Evolutionary conservation across 2,329 filamentous ascomycete species (phyloP), one percentile per base, ranked within the genome.

Genomic region (Penicillium sp.): DNA sequence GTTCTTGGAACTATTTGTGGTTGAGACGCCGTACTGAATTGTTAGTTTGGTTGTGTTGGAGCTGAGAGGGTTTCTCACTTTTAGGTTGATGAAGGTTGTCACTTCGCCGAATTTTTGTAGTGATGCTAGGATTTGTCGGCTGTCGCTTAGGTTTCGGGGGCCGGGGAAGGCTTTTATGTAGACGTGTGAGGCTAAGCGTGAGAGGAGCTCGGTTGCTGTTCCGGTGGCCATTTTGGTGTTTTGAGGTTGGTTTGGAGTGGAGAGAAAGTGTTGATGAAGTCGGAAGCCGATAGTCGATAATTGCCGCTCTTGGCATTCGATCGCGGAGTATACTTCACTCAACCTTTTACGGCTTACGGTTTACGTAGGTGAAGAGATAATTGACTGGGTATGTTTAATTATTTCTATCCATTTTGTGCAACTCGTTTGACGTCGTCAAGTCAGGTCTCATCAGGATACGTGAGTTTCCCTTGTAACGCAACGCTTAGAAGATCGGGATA

Each of bases 401-500:
- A 1, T 12, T 35, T 44, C 28, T 46, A 44, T 46, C 46, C 50
- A 47, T 51, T 44, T 37, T 45, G 38, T 48, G 31, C 44, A 39
- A 49, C 25, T 47, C 44, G 48, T 47, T 23, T 28, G 35, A 28
- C 9, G 9, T 28, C 27, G 27, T 28, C 27, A 28, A 28, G 27
- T 28, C 25, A 27, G 10, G 24, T 47, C 46, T 51, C 40, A 38
- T 25, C 40, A 43, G 40, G 46, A 48, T 49, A 43, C 50, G 18
- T 48, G 43, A 28, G 27, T 48, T 27, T 42, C 20, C 37, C 40
- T 7, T 10, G 32, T 18, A 35, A 20, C 18, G 32, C n/a, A 29
- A 27, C 18, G 24, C 57, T 63, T 77, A 80, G 60, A 81, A 81
- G 59, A 81, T 81, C 44, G 77, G 75, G 46, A 78, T 67, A 31